Evolutionary conservation across 2,329 filamentous ascomycete species (phyloP).

Genomic region (Aspergillus oerlinghausenensis): DNA sequence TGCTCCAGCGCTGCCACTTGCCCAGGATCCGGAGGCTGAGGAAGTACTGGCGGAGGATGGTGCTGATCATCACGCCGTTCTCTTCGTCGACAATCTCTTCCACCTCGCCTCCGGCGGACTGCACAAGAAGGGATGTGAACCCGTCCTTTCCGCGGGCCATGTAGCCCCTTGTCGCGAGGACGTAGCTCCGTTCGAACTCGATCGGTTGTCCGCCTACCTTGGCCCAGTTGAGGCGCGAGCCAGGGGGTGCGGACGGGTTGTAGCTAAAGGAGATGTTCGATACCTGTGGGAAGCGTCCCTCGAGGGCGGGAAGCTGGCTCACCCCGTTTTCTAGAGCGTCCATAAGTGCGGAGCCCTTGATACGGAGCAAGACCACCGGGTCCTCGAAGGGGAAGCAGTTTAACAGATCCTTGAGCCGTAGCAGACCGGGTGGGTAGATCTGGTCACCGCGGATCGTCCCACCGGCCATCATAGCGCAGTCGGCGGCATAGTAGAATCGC

Average conservation of each 20-base stretch:
- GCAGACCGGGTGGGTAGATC: constrained; percentile 74
- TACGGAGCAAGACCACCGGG: constrained; percentile 71
- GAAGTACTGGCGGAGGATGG: constrained; percentile 86
- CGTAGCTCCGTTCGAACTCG: constrained; percentile 61
- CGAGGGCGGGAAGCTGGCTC: constrained; percentile 72
- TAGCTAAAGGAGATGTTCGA: constrained; percentile 75
- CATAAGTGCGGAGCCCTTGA: constrained; percentile 67
- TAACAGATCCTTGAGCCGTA: constrained; percentile 76
- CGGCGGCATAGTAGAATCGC: constrained; percentile 73
- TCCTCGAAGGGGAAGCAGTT: constrained; percentile 93
- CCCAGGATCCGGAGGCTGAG: constrained; percentile 78
- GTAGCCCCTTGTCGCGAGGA: constrained; percentile 76
- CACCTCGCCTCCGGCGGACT: constrained; percentile 69
- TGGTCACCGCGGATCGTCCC: constrained; percentile 86
- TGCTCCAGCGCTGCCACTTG: constrained; percentile 69
- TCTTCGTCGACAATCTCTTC: constrained; percentile 81
- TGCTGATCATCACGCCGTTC: constrained; percentile 79
- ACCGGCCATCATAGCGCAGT: constrained; percentile 78
- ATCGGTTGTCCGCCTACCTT: constrained; percentile 59
- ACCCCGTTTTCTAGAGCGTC: constrained; percentile 84
- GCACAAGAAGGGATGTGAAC: constrained; percentile 69
- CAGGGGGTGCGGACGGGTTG: constrained; percentile 57
- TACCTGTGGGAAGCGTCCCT: constrained; percentile 81
- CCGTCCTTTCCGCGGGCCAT: constrained; percentile 88
- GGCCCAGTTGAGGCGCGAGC: constrained; percentile 60